These are phyloP conservation scores for Nyctanthes arbortristis DNA, from an alignment of 257 asterid genomes.

Conservation along the genomic window DNA sequence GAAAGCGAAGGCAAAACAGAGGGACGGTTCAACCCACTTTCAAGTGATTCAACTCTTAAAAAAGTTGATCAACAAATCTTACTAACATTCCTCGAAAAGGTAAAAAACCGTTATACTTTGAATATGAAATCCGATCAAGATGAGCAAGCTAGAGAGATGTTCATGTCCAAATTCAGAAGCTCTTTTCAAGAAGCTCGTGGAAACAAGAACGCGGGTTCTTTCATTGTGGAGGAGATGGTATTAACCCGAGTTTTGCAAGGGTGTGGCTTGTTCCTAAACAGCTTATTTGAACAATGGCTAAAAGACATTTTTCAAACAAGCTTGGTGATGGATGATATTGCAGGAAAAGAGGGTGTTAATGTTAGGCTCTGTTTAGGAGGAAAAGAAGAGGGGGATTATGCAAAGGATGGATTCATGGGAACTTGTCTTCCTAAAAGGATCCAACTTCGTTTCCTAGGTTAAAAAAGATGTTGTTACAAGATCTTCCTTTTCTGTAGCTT, in stretches of 20 bases:
- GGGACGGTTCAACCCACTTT: constrained; percentile 35
- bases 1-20: constrained; percentile 17
- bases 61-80: constrained; percentile 26
- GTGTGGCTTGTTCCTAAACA: constrained; percentile 44
- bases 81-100: constrained; percentile 38
- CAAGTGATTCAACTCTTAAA: constrained; percentile 46
- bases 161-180: constrained; percentile 38
- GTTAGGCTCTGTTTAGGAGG: constrained; percentile 61
- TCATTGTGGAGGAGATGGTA: constrained; percentile 46
- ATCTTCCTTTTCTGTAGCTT: constrained; percentile 31
- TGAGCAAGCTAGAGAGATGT: constrained; percentile 36
- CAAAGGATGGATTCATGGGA: constrained; percentile 56
- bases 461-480: constrained; percentile 37
- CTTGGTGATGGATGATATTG: constrained; percentile 30
- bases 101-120: constrained; percentile 44
- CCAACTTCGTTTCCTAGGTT: constrained; percentile 53
- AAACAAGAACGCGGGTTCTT: constrained; percentile 18
- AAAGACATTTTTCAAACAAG: constrained; percentile 53
- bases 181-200: constrained; percentile 33
- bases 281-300: constrained; percentile 65
- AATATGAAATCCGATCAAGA: constrained; percentile 33
- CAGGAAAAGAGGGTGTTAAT: constrained; percentile 30
- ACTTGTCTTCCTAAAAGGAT: constrained; percentile 72
- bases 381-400: constrained; percentile 32
- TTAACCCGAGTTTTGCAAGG: constrained; percentile 45